These are phyloP conservation scores for Clavispora vitiphila DNA, from an alignment of 805 yeast species.

Conservation along the genomic window DNA sequence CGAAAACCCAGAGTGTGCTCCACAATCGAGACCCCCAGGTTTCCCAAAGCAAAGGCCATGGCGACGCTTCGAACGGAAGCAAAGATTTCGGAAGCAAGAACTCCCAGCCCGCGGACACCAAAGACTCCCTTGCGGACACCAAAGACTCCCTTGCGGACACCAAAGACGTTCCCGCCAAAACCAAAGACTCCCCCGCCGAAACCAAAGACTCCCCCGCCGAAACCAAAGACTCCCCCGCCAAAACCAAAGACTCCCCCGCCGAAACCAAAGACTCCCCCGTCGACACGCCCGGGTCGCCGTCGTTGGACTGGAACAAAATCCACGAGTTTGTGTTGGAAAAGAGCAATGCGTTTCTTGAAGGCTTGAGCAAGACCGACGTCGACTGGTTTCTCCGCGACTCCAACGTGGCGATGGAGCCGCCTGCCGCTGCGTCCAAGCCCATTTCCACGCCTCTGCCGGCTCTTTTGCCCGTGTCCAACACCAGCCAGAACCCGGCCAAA, in stretches of 20 bases:
- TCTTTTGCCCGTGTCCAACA: constrained; percentile 19
- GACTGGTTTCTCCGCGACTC: constrained; percentile 49
- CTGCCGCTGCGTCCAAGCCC: background rate
- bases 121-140: too few species aligned
- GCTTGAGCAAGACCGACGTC: constrained; percentile 40
- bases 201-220: too few species aligned
- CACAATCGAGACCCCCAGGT: too few species aligned
- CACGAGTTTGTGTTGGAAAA: constrained; percentile 10
- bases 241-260: background rate
- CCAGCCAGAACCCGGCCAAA: constrained; percentile 28
- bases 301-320: constrained; percentile 10
- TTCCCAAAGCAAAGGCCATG: too few species aligned
- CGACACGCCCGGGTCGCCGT: background rate
- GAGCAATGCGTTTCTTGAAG: constrained; percentile 14
- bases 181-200: too few species aligned
- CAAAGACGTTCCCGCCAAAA: too few species aligned
- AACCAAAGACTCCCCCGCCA: too few species aligned
- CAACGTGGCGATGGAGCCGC: constrained; percentile 7
- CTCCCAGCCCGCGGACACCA: too few species aligned
- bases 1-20: too few species aligned
- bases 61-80: too few species aligned
- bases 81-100: too few species aligned
- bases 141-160: too few species aligned
- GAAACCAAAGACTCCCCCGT: background rate
- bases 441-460: constrained; percentile 16